phyloP scores from a whole-genome alignment of 2,329 filamentous ascomycete species.

The Annulohypoxylon truncatum region DNA sequence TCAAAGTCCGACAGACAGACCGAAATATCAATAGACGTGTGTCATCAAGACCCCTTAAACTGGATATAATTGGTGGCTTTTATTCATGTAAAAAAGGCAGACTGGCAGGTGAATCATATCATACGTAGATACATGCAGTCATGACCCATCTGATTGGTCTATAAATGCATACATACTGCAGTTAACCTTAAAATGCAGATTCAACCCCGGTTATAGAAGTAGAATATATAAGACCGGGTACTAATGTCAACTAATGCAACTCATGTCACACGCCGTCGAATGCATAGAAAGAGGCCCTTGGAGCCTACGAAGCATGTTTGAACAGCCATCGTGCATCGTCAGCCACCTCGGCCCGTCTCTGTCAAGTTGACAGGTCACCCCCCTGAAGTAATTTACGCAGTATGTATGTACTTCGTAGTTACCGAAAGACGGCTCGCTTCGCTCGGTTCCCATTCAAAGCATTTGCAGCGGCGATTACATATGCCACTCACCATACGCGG shows the following conservation, averaged over 20 bases:
- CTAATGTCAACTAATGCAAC: conserved; percentile 2
- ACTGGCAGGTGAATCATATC: not conserved
- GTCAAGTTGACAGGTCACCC: conserved; percentile 1
- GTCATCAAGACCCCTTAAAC: not conserved
- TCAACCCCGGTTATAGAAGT: not conserved
- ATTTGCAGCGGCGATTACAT: conserved; percentile 6
- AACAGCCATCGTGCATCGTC: not conserved
- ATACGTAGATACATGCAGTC: not conserved
- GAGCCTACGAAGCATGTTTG: conserved; percentile 7
- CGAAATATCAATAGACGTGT: not conserved
- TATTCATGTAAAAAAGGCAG: not conserved
- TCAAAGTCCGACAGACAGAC: not conserved
- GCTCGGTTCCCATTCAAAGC: conserved; percentile 1
- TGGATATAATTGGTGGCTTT: not conserved
- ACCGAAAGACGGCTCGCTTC: not conserved
- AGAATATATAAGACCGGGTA: not conserved
- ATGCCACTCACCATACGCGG: not conserved
- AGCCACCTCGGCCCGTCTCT: conserved; percentile 6
- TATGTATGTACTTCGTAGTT: not conserved
- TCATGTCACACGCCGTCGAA: conserved; percentile 10
- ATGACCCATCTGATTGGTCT: conserved; percentile 5
- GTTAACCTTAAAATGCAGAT: conserved; percentile 4
- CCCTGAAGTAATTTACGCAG: conserved; percentile 9
- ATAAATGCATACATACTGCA: conserved; percentile 1
- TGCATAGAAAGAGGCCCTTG: conserved; percentile 10